Evolutionary conservation across 2,329 filamentous ascomycete species (phyloP), one percentile per base, ranked within the genome.

Genomic region (Xylariaceae sp.): DNA sequence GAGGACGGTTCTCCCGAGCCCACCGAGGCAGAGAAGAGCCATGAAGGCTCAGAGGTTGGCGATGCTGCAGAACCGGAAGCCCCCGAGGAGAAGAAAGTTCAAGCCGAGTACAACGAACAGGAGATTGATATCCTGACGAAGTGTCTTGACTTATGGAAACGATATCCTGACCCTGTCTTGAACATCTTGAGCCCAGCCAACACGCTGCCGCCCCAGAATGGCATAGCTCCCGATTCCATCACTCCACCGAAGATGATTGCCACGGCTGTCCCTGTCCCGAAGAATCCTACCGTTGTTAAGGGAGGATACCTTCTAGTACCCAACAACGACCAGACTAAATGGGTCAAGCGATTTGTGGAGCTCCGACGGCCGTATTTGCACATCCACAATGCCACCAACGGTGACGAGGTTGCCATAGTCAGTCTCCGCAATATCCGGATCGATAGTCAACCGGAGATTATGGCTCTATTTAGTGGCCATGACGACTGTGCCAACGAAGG

Each of bases 261-360:
- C 0, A 90, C 85, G 1, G 87, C 96, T 47, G 85, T 91, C 55
- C 84, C 86, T 47, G 84, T 94, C 7, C 82, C 87, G 56, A 96
- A 96, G 75, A 95, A 94, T 66, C 84, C 87, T 1, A 85, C 84
- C 49, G 82, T 94, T 0, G 80, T 96, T 66, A 96, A 96, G 76
- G 87, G 90, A 13, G 92, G 92, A 13, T 95, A 94, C 73, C 82
- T 99, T 13, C 80, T 97, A 49, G 89, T 90, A 2, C 92, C 92
- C 0, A 92, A 92, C 70, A 87, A 86, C 57, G 88, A 90, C 56
- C 90, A 87, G 42, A 89, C 87, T 18, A 85, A 88, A 62, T 99
- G 94, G 94, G 83, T 94, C 34, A 90, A 92, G 67, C 87, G 93
- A 48, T 97, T 96, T 70, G 90, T 97, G 53, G 94, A 99, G 75